Percentiles rank a stretch among this genome's conserved stretches.
Conservation (phyloP, 768 basidiomycete species). For the Termitomyces sp. region DNA sequence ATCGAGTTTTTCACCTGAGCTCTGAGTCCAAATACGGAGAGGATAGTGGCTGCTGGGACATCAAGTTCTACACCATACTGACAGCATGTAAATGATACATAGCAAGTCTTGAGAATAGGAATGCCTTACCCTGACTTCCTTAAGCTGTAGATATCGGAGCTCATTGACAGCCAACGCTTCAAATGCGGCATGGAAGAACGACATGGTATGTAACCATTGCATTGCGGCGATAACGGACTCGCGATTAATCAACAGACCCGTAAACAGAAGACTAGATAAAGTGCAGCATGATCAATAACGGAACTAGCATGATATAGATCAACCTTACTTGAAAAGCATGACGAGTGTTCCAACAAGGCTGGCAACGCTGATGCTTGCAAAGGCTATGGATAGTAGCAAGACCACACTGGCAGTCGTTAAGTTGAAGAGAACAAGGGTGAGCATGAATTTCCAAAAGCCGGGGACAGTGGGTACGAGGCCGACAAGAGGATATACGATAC, state of each 20-base stretch:
- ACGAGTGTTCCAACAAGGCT: constrained; percentile 91
- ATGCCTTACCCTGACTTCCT: constrained; percentile 76
- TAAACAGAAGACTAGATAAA: constrained; percentile 76
- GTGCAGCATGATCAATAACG: constrained; percentile 1
- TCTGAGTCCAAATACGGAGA: constrained; percentile 89
- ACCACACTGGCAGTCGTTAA: constrained; percentile 92
- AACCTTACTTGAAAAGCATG: constrained; percentile 94
- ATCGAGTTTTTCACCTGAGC: constrained; percentile 56
- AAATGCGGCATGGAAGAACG: constrained; percentile 99
- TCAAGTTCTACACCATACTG: constrained; percentile 97
- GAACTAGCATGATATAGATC: constrained; percentile 10
- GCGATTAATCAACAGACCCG: constrained; percentile 92
- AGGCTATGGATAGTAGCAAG: constrained; percentile 83
- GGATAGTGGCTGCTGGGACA: constrained; percentile 91
- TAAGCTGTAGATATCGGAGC: constrained; percentile 86
- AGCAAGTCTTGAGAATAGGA: not conserved
- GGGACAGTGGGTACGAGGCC: constrained; percentile 89
- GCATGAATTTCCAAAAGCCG: constrained; percentile 97
- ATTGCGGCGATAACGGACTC: constrained; percentile 70
- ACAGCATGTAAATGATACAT: constrained; percentile 3
- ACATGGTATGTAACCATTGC: constrained; percentile 85
- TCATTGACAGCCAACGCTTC: constrained; percentile 99
- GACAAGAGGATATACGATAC: constrained; percentile 92
- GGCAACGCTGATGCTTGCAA: constrained; percentile 82
- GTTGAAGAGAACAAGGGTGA: constrained; percentile 95